Evolutionary conservation across 169 alveolate species (phyloP), one percentile per base, ranked within the genome.

Genomic region (Cryptosporidium xiaoi): DNA sequence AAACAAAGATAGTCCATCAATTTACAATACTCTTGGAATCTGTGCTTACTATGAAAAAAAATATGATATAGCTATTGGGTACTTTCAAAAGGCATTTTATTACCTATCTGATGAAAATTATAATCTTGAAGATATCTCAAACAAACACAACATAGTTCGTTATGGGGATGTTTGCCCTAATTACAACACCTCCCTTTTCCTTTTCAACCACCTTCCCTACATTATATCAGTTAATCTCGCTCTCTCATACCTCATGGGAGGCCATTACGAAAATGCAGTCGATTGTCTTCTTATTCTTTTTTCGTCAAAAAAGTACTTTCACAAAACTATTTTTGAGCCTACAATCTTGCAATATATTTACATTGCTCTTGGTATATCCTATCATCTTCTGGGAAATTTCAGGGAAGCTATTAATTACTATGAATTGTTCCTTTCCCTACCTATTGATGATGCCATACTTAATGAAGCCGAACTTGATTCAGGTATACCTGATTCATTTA

Each of bases 61-160:
- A 64, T 71, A 71, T 40, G 84, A 71, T 53, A 71, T 71, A 31
- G 84, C 84, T 6, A 71, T 71, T 71, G 84, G 84, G 1, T 71
- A 71, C 60, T 71, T 71, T 33, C 84, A 71, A 64, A 71, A 56
- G 44, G 84, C 84, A 12, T 56, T 71, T 34, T 31, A 53, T 24
- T 71, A 50, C 12, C 60, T 71, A 13, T 33, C 58, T 15, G 40
- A 5, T 16, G 48, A 40, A 40, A 60, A 71, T 20, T 29, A 71
- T 48, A 33, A 44, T 8, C 53, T 20, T 40, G 67, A 64, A 7
- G 71, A 64, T 12, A 8, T 40, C 1, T 40, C 48, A 40, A 40
- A 8, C 48, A 40, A 40, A 27, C 12, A 20, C 64, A 55, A 5
- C 64, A 55, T 27, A 8, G 48, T 8, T 40, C 1, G 48, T 40